phyloP scores from a whole-genome alignment of 495 filamentous ascomycete genomes.

The Tuber melanosporum region DNA sequence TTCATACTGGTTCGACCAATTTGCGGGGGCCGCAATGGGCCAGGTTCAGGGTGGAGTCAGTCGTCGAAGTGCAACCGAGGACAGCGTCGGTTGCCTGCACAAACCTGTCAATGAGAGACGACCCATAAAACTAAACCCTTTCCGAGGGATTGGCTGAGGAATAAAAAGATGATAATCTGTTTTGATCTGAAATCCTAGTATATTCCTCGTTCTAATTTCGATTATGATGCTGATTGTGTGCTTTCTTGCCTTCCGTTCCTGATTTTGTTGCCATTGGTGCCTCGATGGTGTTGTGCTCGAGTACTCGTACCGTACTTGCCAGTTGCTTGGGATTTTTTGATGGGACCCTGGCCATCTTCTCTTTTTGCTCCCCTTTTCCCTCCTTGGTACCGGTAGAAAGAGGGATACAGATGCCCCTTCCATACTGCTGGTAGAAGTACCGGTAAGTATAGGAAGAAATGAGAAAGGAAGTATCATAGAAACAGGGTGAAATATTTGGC shows the following conservation, averaged over 20 bases:
- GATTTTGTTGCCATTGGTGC: background rate
- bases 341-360: background rate
- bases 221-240: slow-evolving; percentile 12
- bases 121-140: slow-evolving; percentile 30
- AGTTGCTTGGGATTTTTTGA: background rate
- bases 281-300: background rate
- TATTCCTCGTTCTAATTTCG: slow-evolving; percentile 7
- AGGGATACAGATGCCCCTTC: background rate
- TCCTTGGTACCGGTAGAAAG: background rate
- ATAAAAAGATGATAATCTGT: slow-evolving; percentile 8
- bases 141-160: slow-evolving; percentile 22
- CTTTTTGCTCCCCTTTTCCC: background rate
- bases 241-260: background rate
- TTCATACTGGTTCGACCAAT: slow-evolving; percentile 22
- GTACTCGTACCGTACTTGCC: background rate
- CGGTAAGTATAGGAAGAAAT: background rate
- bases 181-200: slow-evolving; percentile 8
- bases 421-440: background rate
- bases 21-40: slow-evolving; percentile 34
- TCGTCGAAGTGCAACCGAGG: slow-evolving; percentile 34
- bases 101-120: slow-evolving; percentile 35
- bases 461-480: background rate
- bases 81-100: slow-evolving; percentile 36
- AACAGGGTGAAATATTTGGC: background rate
- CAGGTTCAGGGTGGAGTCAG: slow-evolving; percentile 38